Base-by-base conservation (phyloP, 805 yeast species). In the Wickerhamiella australiensis region DNA sequence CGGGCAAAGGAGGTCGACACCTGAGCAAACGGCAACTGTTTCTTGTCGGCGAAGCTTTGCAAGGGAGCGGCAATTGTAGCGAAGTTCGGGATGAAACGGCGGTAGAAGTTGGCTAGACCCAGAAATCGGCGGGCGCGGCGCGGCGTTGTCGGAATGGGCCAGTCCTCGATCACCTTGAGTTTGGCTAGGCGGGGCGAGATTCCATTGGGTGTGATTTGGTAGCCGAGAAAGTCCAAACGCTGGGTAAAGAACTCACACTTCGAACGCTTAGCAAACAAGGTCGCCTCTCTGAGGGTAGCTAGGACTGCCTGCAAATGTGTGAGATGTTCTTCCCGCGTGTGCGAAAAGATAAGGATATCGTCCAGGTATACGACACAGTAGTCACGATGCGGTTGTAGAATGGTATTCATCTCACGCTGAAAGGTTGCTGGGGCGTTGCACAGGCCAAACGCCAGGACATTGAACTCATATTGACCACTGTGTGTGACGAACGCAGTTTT, bases 391-490 rank as follows among this genome's bases (percentile, higher is more conserved):
- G 22, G 22, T 31, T 15, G 17, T 18, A 41, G 33, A 13, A 41
- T 20, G 13, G 23, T 5, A 22, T 41, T 41, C 44, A 41, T 41
- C 11, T 7, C 7, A 15, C 44, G 31, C 15, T 41, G 44, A 15
- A 42, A 27, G 15, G 46, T 42, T 2, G 46, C 46, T 6, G 46
- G 46, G 25, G 46, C 46, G 15, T 42, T 42, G 25, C 36, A 17
- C 20, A 42, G 46, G 23, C 46, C 46, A 12, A 42, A 42, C 8
- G 46, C 33, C 36, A 42, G 9, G 5, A 29, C 46, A 25, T 9
- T 42, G 36, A 27, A 42, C 36, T 42, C 25, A 36, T 5, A 43
- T 3, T 31, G 29, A 12, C 47, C 40, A 11, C 6, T 22, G 7
- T 12, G 47, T 2, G 37, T 20, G 33, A 15, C 20, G 33, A 43